These are phyloP conservation scores for Torrubiella hemipterigena DNA, from an alignment of 2,329 filamentous ascomycete species.

Conservation along the genomic window DNA sequence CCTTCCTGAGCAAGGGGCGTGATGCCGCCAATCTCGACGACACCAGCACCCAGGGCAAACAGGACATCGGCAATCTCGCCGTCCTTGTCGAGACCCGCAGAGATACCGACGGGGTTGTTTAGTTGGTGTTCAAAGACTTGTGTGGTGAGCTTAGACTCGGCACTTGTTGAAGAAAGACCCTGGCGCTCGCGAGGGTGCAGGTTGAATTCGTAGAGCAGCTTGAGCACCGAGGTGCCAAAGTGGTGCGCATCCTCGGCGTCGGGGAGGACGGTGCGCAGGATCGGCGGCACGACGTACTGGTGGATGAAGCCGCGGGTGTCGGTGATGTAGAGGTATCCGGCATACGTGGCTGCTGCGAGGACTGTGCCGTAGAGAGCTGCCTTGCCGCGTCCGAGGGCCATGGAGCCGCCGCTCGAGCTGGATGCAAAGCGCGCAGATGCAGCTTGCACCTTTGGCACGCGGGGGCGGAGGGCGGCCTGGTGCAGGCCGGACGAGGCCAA, in stretches of 20 bases:
- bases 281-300: constrained; percentile 52
- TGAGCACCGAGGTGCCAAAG: constrained; percentile 57
- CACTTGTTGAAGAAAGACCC: constrained; percentile 13
- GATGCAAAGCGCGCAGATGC: constrained; percentile 8
- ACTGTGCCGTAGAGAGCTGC: constrained; percentile 26
- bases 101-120: constrained; percentile 82
- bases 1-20: constrained; percentile 81
- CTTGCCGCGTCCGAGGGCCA: constrained; percentile 20
- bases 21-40: constrained; percentile 87
- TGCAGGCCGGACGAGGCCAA: constrained; percentile 7
- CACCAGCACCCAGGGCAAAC: constrained; percentile 70
- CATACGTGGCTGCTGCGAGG: constrained; percentile 27
- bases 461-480: constrained; percentile 2
- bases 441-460: constrained; percentile 1
- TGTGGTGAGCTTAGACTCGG: constrained; percentile 19
- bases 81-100: constrained; percentile 92
- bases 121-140: constrained; percentile 66
- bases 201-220: constrained; percentile 59
- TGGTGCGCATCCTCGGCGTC: constrained; percentile 93
- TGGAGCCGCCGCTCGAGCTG: constrained; percentile 15
- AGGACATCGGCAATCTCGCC: constrained; percentile 78
- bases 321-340: constrained; percentile 56
- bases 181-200: constrained; percentile 75
- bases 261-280: constrained; percentile 53
- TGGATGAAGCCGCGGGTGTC: constrained; percentile 64